These are phyloP conservation scores for Colletotrichum lentis DNA, from an alignment of 2,329 filamentous ascomycete species.

Conservation along the genomic window DNA sequence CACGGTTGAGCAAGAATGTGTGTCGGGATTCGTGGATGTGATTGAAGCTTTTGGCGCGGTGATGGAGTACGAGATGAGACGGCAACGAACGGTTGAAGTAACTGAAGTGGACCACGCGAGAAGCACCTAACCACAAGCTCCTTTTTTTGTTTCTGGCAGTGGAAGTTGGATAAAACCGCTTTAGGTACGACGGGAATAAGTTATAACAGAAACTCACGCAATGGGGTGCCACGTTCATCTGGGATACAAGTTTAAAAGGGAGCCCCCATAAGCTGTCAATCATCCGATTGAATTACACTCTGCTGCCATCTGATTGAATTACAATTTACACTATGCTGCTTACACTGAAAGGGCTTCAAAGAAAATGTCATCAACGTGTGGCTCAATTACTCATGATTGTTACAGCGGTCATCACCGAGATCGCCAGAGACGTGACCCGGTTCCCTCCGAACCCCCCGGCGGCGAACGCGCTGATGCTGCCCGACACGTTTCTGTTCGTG, in stretches of 20 bases:
- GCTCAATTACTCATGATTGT: conserved; percentile 22
- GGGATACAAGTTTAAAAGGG: too few relatives aligned
- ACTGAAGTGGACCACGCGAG: too few relatives aligned
- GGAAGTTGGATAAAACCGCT: too few relatives aligned
- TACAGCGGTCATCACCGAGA: background rate
- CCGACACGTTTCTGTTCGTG: background rate
- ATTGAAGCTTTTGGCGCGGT: background rate
- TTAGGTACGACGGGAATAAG: too few relatives aligned
- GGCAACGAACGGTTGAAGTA: background rate
- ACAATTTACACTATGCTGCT: too few relatives aligned
- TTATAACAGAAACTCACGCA: too few relatives aligned
- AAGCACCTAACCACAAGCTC: background rate
- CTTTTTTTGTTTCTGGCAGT: background rate
- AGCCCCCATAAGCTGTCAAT: too few relatives aligned
- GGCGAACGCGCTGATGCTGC: background rate
- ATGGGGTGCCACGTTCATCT: too few relatives aligned
- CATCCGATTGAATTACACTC: too few relatives aligned
- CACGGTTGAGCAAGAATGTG: background rate
- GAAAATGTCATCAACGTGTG: background rate
- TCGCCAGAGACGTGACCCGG: background rate
- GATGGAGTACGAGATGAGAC: background rate
- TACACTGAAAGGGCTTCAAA: too few relatives aligned
- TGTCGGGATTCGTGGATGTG: background rate
- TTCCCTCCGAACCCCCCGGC: background rate
- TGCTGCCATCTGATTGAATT: too few relatives aligned